phyloP scores from a whole-genome alignment of 2,329 filamentous ascomycete genomes.

The Ceratocystis albifundus region DNA sequence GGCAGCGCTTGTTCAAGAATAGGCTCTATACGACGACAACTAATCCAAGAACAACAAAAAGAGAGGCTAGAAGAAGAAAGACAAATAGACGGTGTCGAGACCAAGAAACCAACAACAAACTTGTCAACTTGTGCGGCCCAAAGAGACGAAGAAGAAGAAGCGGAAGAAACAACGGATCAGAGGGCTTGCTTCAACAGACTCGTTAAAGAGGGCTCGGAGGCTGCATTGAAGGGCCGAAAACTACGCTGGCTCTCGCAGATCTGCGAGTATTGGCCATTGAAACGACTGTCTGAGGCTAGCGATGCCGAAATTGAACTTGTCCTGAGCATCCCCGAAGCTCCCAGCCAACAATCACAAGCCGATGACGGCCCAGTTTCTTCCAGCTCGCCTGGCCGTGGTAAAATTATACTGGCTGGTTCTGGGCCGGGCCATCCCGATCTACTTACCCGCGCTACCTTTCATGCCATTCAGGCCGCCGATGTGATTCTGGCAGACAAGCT shows the following conservation, averaged over 20 bases:
- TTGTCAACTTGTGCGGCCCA: constrained; percentile 26
- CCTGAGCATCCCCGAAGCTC: constrained; percentile 52
- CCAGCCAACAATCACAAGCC: constrained; percentile 21
- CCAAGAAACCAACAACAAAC: neutral
- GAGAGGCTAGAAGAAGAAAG: constrained; percentile 26
- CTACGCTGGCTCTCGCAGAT: constrained; percentile 93
- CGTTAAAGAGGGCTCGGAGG: constrained; percentile 59
- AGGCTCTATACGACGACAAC: constrained; percentile 57
- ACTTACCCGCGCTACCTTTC: constrained; percentile 69
- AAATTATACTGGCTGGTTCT: constrained; percentile 78
- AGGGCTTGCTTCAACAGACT: constrained; percentile 74
- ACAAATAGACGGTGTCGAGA: neutral
- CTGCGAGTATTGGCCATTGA: constrained; percentile 96
- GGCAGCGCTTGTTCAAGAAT: constrained; percentile 67
- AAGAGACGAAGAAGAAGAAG: constrained; percentile 26
- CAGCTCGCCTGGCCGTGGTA: constrained; percentile 38
- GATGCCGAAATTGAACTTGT: constrained; percentile 69
- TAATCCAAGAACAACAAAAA: constrained; percentile 58
- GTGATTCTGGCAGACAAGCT: constrained; percentile 79
- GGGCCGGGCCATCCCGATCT: constrained; percentile 89
- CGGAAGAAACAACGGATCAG: constrained; percentile 59
- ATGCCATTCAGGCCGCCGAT: constrained; percentile 62
- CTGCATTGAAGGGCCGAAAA: constrained; percentile 63
- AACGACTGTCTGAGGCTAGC: constrained; percentile 63
- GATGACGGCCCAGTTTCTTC: neutral